Conservation (phyloP, 179 eudicot genomes). For the Nepenthes alata region DNA sequence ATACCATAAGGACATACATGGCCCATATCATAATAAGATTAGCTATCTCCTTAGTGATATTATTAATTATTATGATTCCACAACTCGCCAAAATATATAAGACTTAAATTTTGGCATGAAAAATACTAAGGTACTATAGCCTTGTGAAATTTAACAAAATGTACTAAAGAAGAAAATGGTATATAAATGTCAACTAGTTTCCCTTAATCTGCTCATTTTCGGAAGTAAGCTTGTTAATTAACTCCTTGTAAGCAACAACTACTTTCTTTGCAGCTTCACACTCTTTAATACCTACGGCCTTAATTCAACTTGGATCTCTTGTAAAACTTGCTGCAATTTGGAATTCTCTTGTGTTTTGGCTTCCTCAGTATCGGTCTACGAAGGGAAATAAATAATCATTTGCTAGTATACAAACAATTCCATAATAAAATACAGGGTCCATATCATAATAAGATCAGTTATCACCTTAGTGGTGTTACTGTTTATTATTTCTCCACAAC, state of each 20-base stretch:
- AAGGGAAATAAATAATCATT: background rate
- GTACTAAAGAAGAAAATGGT: too few relatives aligned
- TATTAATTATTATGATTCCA: too few relatives aligned
- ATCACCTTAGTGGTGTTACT: too few relatives aligned
- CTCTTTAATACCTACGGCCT: constrained; percentile 31
- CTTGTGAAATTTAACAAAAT: too few relatives aligned
- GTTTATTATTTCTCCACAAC: too few relatives aligned
- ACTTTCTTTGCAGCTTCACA: constrained; percentile 33
- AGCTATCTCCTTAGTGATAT: too few relatives aligned
- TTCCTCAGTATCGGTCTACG: constrained; percentile 60
- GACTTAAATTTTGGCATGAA: too few relatives aligned
- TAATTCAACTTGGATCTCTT: constrained; percentile 45
- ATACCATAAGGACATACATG: background rate
- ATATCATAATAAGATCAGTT: too few relatives aligned
- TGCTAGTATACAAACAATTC: background rate
- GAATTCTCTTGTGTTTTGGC: constrained; percentile 60
- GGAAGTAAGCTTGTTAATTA: constrained; percentile 36
- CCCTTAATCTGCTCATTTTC: constrained; percentile 80
- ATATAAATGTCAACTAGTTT: too few relatives aligned
- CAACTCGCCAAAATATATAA: too few relatives aligned
- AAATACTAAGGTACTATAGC: too few relatives aligned
- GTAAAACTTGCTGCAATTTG: constrained; percentile 51
- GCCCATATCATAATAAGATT: too few relatives aligned
- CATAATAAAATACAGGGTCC: background rate
- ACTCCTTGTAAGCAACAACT: constrained; percentile 34